Percentiles rank a stretch among this genome's conserved stretches.
Conservation (phyloP, 306 rosid genomes). For the Cucurbita moschata region DNA sequence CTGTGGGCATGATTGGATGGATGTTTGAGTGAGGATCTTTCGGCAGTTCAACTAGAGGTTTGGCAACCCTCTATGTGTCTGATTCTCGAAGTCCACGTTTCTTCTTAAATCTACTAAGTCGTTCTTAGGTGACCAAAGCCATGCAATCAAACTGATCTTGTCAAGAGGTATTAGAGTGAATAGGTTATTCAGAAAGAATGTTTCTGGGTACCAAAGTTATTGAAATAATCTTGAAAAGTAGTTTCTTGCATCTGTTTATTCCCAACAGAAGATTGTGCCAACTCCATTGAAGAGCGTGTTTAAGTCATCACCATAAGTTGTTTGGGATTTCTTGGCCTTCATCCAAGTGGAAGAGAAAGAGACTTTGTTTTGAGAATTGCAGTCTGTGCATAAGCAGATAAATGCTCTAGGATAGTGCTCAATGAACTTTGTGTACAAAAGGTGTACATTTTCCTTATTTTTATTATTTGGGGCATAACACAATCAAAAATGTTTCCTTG, state of each 20-base stretch:
- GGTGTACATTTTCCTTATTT: background rate
- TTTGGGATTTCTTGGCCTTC: background rate
- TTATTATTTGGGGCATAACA: background rate
- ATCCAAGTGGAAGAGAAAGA: background rate
- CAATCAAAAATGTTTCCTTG: constrained; percentile 5
- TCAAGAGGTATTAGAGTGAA: background rate
- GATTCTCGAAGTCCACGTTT: too few species aligned
- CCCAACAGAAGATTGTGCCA: background rate
- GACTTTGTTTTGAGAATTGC: background rate
- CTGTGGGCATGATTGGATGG: background rate
- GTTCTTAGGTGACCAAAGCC: background rate
- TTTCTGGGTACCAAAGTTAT: background rate
- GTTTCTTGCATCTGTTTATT: background rate
- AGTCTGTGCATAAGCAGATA: constrained; percentile 1
- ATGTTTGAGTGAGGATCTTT: background rate
- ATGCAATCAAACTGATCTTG: background rate
- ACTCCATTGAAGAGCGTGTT: background rate
- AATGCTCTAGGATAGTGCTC: background rate
- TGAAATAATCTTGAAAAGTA: background rate
- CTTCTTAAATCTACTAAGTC: too few species aligned
- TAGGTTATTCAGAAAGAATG: background rate
- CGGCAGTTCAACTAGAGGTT: background rate
- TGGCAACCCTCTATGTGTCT: background rate
- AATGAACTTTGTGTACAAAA: background rate
- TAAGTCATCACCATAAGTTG: background rate